phyloP scores from a whole-genome alignment of 164 flowering plant species.

The Taxillus chinensis region DNA sequence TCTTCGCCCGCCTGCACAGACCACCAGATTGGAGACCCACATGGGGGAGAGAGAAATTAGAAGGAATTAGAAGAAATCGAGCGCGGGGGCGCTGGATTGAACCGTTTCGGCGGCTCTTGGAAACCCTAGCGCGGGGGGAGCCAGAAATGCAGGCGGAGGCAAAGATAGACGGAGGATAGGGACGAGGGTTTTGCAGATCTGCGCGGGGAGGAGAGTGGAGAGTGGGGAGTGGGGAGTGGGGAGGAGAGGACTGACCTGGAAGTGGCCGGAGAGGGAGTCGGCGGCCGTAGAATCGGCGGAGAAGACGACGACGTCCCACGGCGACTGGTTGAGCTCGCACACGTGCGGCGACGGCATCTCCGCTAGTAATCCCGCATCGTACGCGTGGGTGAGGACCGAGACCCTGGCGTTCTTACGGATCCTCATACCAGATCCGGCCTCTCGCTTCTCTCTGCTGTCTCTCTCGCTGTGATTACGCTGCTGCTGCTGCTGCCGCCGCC shows the following conservation, averaged over 20 bases:
- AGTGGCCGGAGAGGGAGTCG: constrained; percentile 1
- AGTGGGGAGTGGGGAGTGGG: neutral
- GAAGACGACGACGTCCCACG: constrained; percentile 38
- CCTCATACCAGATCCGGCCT: neutral
- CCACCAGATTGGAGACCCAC: neutral
- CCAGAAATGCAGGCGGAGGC: neutral
- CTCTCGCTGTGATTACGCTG: no score
- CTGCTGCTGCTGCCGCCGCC: no score
- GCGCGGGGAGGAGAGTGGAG: neutral
- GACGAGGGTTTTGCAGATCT: constrained; percentile 14
- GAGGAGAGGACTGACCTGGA: neutral
- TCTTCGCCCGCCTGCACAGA: constrained; percentile 20
- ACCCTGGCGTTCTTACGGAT: neutral
- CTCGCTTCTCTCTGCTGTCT: no score
- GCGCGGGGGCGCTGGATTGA: neutral
- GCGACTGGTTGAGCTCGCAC: constrained; percentile 48
- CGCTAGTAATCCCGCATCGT: neutral
- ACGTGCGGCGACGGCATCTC: constrained; percentile 15
- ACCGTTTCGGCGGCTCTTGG: constrained; percentile 18
- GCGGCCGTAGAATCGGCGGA: no score
- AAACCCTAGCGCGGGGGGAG: constrained; percentile 22
- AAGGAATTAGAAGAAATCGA: constrained; percentile 13
- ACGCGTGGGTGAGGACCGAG: neutral
- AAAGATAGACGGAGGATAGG: neutral
- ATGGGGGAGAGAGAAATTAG: constrained; percentile 1